Base-by-base conservation (phyloP, 2,329 filamentous ascomycete genomes). In the Diaporthe velutina region DNA sequence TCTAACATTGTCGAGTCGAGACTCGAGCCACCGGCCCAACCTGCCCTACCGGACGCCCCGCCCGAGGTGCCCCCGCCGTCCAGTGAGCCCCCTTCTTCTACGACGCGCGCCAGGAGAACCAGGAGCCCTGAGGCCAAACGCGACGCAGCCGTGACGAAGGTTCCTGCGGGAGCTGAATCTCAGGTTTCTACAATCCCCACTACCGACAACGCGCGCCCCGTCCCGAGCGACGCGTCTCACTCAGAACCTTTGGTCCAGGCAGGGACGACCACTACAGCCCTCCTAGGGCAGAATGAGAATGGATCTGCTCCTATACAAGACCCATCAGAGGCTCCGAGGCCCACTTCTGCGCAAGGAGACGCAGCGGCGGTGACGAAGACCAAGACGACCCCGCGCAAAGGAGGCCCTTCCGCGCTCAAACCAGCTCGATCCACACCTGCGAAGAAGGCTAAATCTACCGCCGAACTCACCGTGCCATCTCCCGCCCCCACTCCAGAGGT, bases 391-490 rank as follows among this genome's bases (percentile, higher is more conserved):
- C 58, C 48, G 25, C 42, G 28, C 45, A 70, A 70, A 52, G 40
- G 33, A 30, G 33, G 70, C 40, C 48, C 54, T 55, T n/a, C 70
- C 12, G 60, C 73, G 70, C 52, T 52, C 45, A 73, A 73, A 3
- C 42, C 74, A 22, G 48, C 42, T 45, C 55, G 64, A 42, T 13
- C 52, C 30, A 48, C 64, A 54, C 19, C 67, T 25, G 38, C 45
- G 13, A 48, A 33, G 35, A 73, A 75, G 30, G 45, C 73, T 19
- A 57, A 58, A n/a, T 42, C 61, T 35, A 40, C 55, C 17, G 61
- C 74, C 40, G 71, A 74, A 71, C 73, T 73, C 19, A 60, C 72
- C 13, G 67, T 50, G 12, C 33, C 67, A 45, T 48, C 71, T 28
- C 60, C 74, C 13, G 40, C 45, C 33, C 58, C 48, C 13, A 54